Percentiles rank a stretch among this genome's conserved stretches.
Conservation (phyloP, 306 rosid genomes). For the Quercus agrifolia region DNA sequence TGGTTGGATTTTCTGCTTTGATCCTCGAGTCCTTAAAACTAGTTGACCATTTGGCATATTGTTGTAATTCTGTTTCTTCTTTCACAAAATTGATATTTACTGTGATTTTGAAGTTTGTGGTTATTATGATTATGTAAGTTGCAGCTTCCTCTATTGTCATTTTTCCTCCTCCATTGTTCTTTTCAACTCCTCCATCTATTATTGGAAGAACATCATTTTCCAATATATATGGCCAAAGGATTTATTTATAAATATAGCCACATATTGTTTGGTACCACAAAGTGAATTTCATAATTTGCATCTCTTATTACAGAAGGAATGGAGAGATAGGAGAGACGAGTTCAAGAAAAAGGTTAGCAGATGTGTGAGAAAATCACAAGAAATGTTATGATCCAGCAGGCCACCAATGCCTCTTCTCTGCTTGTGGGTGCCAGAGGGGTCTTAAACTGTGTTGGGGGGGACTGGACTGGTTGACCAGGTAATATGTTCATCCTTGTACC, state of each 20-base stretch:
- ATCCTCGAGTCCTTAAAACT: neutral
- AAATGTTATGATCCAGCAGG: constrained; percentile 55
- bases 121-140: neutral
- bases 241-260: neutral
- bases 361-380: constrained; percentile 93
- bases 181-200: neutral
- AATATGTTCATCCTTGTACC: constrained; percentile 41
- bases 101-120: neutral
- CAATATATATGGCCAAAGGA: neutral
- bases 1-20: neutral
- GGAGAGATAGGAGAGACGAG: constrained; percentile 94
- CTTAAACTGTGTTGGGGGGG: constrained; percentile 11
- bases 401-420: constrained; percentile 8
- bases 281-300: neutral
- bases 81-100: neutral
- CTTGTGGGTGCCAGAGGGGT: constrained; percentile 42
- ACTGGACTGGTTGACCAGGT: constrained; percentile 34
- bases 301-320: constrained; percentile 70
- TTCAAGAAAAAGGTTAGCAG: constrained; percentile 95
- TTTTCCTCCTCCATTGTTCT: neutral
- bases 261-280: neutral
- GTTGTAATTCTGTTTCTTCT: neutral
- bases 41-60: neutral
- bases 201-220: neutral
- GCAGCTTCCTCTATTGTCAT: no score